phyloP scores from a whole-genome alignment of 352 stramenopile species.

The Globisporangium nodosum region DNA sequence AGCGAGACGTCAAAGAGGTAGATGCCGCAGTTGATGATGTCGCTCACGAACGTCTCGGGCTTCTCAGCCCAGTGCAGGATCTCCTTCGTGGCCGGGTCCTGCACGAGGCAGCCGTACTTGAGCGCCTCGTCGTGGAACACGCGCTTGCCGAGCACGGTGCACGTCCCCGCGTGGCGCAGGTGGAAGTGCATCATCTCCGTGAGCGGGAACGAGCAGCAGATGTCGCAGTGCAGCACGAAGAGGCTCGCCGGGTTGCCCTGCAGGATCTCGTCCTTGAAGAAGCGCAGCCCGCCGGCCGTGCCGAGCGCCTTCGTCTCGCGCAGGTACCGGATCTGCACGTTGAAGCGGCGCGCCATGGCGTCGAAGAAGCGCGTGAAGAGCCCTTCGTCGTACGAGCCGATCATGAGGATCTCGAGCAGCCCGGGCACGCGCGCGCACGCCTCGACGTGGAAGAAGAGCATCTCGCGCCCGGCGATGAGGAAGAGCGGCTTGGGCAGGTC shows the following conservation, averaged over 20 bases:
- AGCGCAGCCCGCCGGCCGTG: conserved; percentile 78
- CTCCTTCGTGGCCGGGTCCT: conserved; percentile 68
- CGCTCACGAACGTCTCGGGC: conserved; percentile 86
- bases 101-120: conserved; percentile 86
- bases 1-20: conserved; percentile 84
- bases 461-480: conserved; percentile 77
- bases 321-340: conserved; percentile 83
- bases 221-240: conserved; percentile 84
- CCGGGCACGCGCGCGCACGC: conserved; percentile 79
- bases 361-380: conserved; percentile 88
- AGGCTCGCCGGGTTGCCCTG: conserved; percentile 61
- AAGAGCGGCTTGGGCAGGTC: conserved; percentile 86
- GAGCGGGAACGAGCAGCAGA: conserved; percentile 86
- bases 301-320: conserved; percentile 74
- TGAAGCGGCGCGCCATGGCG: conserved; percentile 72
- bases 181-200: conserved; percentile 89
- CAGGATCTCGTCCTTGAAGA: conserved; percentile 83
- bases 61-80: conserved; percentile 89
- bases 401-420: conserved; percentile 84
- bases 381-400: conserved; percentile 85
- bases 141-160: conserved; percentile 81
- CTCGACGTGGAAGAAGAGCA: conserved; percentile 89
- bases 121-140: conserved; percentile 87
- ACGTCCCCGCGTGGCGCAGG: conserved; percentile 60
- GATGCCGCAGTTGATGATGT: conserved; percentile 89